Base-by-base conservation (phyloP, 768 basidiomycete genomes). In the Phallus indusiatus region DNA sequence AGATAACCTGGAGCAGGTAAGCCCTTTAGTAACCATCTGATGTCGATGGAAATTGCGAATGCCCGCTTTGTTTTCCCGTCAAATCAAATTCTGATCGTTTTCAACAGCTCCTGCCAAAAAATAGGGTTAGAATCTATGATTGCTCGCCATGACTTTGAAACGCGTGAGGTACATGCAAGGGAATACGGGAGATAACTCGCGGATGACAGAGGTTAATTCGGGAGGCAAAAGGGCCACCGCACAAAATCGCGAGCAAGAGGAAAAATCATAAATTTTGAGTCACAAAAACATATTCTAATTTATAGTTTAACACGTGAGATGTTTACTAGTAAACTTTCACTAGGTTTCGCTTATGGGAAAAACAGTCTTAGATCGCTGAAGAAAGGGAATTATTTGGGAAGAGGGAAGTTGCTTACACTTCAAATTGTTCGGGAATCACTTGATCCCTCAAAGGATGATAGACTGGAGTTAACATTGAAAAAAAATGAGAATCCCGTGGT, bases 231-330 rank as follows among this genome's bases (percentile, higher is more conserved):
- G 81, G 1, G 88, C 86, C n/a, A n/a, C n/a, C n/a, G n/a, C 64
- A 98, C 80, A 70, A 97, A 99, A 72, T 99, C 96, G 65, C 94
- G 88, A 20, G 93, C 91, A 28, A 98, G 77, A 2, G 92, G n/a
- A n/a, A n/a, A n/a, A n/a, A n/a, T n/a, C n/a, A n/a, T n/a, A n/a
- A n/a, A n/a, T n/a, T n/a, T n/a, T n/a, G n/a, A n/a, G n/a, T n/a
- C n/a, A n/a, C n/a, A n/a, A n/a, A n/a, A n/a, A n/a, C n/a, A n/a
- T n/a, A n/a, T n/a, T n/a, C n/a, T n/a, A n/a, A n/a, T n/a, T n/a
- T n/a, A n/a, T n/a, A n/a, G n/a, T n/a, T n/a, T n/a, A n/a, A n/a
- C n/a, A n/a, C n/a, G n/a, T n/a, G n/a, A n/a, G n/a, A n/a, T n/a
- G n/a, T n/a, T n/a, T n/a, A n/a, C n/a, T n/a, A n/a, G n/a, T n/a